Conservation (phyloP, 768 basidiomycete species). For the Tricholoma furcatifolium region DNA sequence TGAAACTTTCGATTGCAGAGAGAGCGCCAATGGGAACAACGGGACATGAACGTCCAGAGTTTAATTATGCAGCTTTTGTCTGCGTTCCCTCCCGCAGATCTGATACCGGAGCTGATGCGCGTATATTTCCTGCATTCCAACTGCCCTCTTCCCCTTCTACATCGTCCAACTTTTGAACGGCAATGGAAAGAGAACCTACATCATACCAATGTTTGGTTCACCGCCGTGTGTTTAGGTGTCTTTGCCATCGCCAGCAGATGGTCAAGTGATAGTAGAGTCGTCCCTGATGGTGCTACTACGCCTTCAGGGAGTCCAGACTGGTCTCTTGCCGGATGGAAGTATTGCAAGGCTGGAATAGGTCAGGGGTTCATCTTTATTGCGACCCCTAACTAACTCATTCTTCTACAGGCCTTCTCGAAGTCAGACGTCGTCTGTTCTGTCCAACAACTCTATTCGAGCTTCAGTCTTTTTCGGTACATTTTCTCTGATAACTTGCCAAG, state of each 20-base stretch:
- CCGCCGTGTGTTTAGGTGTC: conserved; percentile 55
- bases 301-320: conserved; percentile 37
- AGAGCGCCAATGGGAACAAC: conserved; percentile 56
- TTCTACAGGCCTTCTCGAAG: conserved; percentile 47
- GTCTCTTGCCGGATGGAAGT: conserved; percentile 59
- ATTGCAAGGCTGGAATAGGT: conserved; percentile 58
- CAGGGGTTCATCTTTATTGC: conserved; percentile 7
- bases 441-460: conserved; percentile 63
- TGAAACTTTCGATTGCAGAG: conserved; percentile 38
- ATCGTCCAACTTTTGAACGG: conserved; percentile 65
- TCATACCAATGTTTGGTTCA: conserved; percentile 57
- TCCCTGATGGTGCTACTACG: conserved; percentile 28
- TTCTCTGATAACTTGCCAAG: conserved; percentile 1
- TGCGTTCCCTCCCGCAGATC: conserved; percentile 63
- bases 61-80: conserved; percentile 33
- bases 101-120: conserved; percentile 57
- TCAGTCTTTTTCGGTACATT: conserved; percentile 51
- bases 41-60: conserved; percentile 28
- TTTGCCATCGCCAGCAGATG: conserved; percentile 73
- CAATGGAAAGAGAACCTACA: conserved; percentile 57
- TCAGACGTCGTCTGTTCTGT: conserved; percentile 49
- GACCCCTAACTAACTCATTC: background rate
- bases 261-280: conserved; percentile 59
- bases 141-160: conserved; percentile 62
- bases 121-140: conserved; percentile 69